Percentiles rank a stretch among this genome's conserved stretches.
Conservation (phyloP, 2,329 filamentous ascomycete genomes). For the Fusarium phyllophilum region DNA sequence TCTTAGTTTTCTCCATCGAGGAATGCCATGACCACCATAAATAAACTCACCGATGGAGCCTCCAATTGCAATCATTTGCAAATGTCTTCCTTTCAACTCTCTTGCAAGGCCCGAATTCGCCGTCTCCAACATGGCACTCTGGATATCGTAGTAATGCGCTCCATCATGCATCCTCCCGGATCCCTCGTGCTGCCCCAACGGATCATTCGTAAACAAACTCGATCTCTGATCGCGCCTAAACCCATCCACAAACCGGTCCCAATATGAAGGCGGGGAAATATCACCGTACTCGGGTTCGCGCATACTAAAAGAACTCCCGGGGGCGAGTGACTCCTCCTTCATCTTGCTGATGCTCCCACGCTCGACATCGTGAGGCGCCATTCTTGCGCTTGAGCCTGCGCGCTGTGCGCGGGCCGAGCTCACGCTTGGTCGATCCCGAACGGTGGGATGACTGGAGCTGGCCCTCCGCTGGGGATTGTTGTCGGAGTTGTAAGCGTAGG, state of each 20-base stretch:
- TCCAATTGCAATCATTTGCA: slow-evolving; percentile 98
- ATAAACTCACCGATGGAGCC: slow-evolving; percentile 78
- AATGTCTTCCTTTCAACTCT: slow-evolving; percentile 82
- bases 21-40: not conserved
- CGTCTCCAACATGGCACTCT: slow-evolving; percentile 74
- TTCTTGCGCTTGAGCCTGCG: slow-evolving; percentile 45
- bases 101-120: slow-evolving; percentile 79
- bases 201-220: slow-evolving; percentile 59
- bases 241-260: slow-evolving; percentile 64
- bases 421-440: slow-evolving; percentile 32
- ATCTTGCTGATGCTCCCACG: slow-evolving; percentile 66
- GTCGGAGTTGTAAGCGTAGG: slow-evolving; percentile 9
- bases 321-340: slow-evolving; percentile 66
- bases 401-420: slow-evolving; percentile 40
- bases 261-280: slow-evolving; percentile 45
- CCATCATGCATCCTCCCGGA: slow-evolving; percentile 48
- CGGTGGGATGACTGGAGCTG: slow-evolving; percentile 32
- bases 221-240: slow-evolving; percentile 70
- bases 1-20: slow-evolving; percentile 22
- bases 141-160: slow-evolving; percentile 65
- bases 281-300: slow-evolving; percentile 60
- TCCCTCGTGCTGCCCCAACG: slow-evolving; percentile 50
- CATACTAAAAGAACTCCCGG: slow-evolving; percentile 62
- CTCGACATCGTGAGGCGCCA: slow-evolving; percentile 60
- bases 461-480: slow-evolving; percentile 19